Evolutionary conservation across 2,329 filamentous ascomycete species (phyloP).

Genomic region (Diaporthe eres): DNA sequence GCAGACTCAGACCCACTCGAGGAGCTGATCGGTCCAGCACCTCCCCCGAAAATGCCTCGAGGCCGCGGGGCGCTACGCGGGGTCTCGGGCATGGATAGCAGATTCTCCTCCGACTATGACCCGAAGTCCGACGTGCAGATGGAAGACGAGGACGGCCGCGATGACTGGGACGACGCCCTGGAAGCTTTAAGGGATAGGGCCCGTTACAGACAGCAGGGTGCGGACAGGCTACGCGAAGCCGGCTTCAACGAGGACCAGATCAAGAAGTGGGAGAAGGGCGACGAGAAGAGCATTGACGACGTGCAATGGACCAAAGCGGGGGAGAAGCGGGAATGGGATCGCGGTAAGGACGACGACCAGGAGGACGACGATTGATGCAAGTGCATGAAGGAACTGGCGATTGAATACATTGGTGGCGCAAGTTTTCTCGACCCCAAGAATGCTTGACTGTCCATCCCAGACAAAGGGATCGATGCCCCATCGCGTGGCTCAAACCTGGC

Average conservation of each 20-base stretch:
- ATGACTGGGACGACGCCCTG: slow-evolving; percentile 85
- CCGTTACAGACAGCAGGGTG: slow-evolving; percentile 81
- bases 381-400: not conserved
- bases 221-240: slow-evolving; percentile 80
- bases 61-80: slow-evolving; percentile 78
- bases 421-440: not conserved
- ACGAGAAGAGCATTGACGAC: slow-evolving; percentile 72
- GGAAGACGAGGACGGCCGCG: slow-evolving; percentile 63
- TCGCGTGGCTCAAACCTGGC: not conserved
- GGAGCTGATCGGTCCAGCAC: slow-evolving; percentile 82
- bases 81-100: slow-evolving; percentile 80
- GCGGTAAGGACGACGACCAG: slow-evolving; percentile 59
- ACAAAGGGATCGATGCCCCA: not conserved
- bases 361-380: slow-evolving; percentile 32
- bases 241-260: slow-evolving; percentile 85
- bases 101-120: slow-evolving; percentile 79
- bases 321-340: slow-evolving; percentile 74
- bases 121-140: slow-evolving; percentile 69
- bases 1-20: slow-evolving; percentile 81
- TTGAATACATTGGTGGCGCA: not conserved
- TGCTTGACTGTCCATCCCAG: not conserved
- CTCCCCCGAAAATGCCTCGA: slow-evolving; percentile 67
- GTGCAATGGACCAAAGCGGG: slow-evolving; percentile 81
- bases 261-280: slow-evolving; percentile 76
- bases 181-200: slow-evolving; percentile 86